Base-by-base conservation (phyloP, 768 basidiomycete species). In the Neoboletus brunneissimus region DNA sequence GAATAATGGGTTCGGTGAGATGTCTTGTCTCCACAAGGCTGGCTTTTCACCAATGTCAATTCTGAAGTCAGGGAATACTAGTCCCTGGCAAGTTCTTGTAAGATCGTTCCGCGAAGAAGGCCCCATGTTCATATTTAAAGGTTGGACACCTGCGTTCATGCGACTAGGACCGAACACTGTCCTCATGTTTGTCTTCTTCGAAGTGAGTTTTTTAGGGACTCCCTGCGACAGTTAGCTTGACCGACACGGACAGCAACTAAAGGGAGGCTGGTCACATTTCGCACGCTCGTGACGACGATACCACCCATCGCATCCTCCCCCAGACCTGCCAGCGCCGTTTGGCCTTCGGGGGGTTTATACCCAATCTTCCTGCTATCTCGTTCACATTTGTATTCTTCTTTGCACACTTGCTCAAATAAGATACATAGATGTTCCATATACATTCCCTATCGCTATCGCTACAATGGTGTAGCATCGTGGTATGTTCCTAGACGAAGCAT, bases 91-190 rank as follows among this genome's bases (percentile, higher is more conserved):
- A 52, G 77, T 91, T 29, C 69, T 91, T 13, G 74, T 71, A 29
- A 76, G 70, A 42, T 89, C 89, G 5, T 72, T 91, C 35, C 80
- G 79, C 40, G 78, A 86, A 63, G 91, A 94, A 76, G 91, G 91
- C 0, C 79, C 83, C 11, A 76, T 78, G 56, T 92, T 93, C 68
- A 75, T 93, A 52, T 89, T 94, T 73, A 92, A 89, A 69, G 91
- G 91, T 34, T 94, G 91, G 91, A 89, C 89, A 18, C 91, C 91
- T 3, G 88, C 91, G 9, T 94, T 91, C 72, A 83, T 88, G 62
- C 85, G 91, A 47, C 73, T 94, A 42, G 90, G 87, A 29, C 91
- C 91, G 2, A 91, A 92, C 67, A 93, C 91, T 1, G 78, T 94
- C 34, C 75, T 93, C 5, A 81, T 93, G 73, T 94, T 91, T 71